Percentiles rank a stretch among this genome's conserved stretches.
Conservation (phyloP, 805 yeast genomes). For the Clavispora carvajalis region DNA sequence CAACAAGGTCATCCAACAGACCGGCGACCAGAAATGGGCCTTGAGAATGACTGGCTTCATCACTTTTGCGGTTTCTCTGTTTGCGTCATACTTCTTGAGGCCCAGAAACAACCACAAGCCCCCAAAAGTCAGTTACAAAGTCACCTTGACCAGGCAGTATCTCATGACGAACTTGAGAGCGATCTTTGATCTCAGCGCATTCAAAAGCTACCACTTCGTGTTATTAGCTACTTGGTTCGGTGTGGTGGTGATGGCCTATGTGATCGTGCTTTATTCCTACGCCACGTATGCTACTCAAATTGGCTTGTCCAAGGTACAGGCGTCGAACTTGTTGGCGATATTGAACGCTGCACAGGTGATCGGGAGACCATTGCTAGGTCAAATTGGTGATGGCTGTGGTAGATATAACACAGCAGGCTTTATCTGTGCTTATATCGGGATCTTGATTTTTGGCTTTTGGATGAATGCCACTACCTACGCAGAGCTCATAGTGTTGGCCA, state of each 20-base stretch:
- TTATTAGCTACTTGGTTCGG: constrained; percentile 31
- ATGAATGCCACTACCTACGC: constrained; percentile 30
- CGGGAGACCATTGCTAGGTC: constrained; percentile 48
- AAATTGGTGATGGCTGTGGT: constrained; percentile 44
- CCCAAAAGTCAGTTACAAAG: constrained; percentile 17
- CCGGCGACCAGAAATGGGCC: constrained; percentile 43
- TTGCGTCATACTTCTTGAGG: constrained; percentile 39
- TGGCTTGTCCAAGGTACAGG: constrained; percentile 39
- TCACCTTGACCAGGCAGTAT: constrained; percentile 17
- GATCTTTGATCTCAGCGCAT: constrained; percentile 31
- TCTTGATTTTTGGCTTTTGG: constrained; percentile 35
- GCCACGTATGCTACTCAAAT: constrained; percentile 35
- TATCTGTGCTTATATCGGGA: constrained; percentile 18
- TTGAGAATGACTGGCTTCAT: constrained; percentile 35
- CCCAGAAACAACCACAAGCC: constrained; percentile 31
- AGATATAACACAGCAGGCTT: constrained; percentile 30
- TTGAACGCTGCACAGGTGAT: constrained; percentile 40
- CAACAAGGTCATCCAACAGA: constrained; percentile 31
- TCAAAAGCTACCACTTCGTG: constrained; percentile 19
- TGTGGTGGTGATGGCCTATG: constrained; percentile 33
- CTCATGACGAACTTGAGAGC: constrained; percentile 20
- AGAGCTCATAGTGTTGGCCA: constrained; percentile 24
- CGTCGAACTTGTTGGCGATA: constrained; percentile 29
- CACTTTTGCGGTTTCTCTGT: constrained; percentile 23
- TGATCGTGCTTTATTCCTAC: constrained; percentile 30